These are phyloP conservation scores for Asterophora lycoperdoides DNA, from an alignment of 768 basidiomycete genomes.

Conservation along the genomic window DNA sequence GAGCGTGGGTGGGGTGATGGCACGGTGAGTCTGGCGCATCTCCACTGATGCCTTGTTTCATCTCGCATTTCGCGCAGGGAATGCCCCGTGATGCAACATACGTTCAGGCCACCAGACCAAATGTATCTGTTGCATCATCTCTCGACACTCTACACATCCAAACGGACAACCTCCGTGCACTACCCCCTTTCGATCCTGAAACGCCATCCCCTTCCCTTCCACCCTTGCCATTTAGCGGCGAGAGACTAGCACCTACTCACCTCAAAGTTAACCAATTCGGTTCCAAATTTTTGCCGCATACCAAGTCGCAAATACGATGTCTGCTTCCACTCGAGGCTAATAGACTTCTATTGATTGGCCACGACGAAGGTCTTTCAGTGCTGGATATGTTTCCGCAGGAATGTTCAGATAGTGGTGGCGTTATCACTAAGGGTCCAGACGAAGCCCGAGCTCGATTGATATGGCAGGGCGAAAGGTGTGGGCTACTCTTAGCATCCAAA, in stretches of 20 bases:
- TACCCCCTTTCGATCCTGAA: constrained; percentile 22
- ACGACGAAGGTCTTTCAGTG: constrained; percentile 76
- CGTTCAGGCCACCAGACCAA: constrained; percentile 7
- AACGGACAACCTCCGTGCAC: constrained; percentile 36
- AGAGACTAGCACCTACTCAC: constrained; percentile 55
- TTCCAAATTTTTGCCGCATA: constrained; percentile 80
- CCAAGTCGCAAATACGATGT: constrained; percentile 70
- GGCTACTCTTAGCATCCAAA: background rate
- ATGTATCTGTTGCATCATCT: constrained; percentile 9
- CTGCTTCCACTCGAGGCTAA: constrained; percentile 66
- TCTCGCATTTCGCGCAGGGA: no score
- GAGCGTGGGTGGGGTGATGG: constrained; percentile 67
- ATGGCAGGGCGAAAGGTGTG: constrained; percentile 78
- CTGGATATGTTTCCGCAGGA: constrained; percentile 80
- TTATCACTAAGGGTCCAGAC: constrained; percentile 55
- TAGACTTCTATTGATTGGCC: constrained; percentile 69
- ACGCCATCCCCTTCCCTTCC: constrained; percentile 29
- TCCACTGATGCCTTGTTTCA: background rate
- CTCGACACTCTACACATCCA: constrained; percentile 33
- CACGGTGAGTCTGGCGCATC: constrained; percentile 15
- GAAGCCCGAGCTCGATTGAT: constrained; percentile 66
- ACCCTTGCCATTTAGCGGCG: constrained; percentile 43
- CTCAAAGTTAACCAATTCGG: constrained; percentile 75
- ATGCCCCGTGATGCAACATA: background rate
- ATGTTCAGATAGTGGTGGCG: constrained; percentile 49